A percentile compares a stretch with the other conserved stretches of the same genome.
Evolutionary conservation across 257 asterid species (phyloP).

Genomic region (Jacaranda copaia): DNA sequence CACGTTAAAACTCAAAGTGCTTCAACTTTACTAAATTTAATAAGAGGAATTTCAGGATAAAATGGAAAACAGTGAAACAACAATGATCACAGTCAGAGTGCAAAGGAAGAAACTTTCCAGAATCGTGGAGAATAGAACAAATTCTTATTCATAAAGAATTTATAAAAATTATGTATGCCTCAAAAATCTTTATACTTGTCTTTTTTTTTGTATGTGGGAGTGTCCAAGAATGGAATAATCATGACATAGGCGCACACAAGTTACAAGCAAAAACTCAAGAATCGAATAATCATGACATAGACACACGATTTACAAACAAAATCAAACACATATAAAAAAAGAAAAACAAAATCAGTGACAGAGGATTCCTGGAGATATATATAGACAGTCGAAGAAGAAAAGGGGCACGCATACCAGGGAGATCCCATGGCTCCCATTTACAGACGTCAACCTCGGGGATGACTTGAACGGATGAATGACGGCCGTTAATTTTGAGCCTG

Average conservation of each 20-base stretch:
- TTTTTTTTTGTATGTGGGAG: not conserved
- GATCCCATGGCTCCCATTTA: conserved; percentile 97
- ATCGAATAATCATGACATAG: conserved; percentile 3
- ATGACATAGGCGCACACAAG: not conserved
- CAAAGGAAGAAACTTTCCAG: not conserved
- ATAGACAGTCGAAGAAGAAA: conserved; percentile 1
- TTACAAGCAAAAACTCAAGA: not conserved
- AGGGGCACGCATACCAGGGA: conserved; percentile 58
- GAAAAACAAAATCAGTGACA: not conserved
- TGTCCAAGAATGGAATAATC: not conserved
- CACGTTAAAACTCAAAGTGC: not conserved
- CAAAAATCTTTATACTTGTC: not conserved
- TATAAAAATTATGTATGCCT: not conserved
- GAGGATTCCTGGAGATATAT: not conserved
- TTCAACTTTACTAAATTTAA: not conserved
- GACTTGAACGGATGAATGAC: conserved; percentile 65
- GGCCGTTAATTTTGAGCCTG: conserved; percentile 76
- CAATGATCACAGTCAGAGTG: not conserved
- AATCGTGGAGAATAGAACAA: not conserved
- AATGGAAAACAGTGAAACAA: not conserved
- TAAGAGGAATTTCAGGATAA: not conserved
- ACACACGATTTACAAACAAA: not conserved
- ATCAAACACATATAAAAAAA: not conserved
- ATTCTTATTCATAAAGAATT: conserved; percentile 9
- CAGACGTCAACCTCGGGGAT: conserved; percentile 86